Evolutionary conservation across 441 rosid genomes (phyloP).

Genomic region (Erodium trifolium): DNA sequence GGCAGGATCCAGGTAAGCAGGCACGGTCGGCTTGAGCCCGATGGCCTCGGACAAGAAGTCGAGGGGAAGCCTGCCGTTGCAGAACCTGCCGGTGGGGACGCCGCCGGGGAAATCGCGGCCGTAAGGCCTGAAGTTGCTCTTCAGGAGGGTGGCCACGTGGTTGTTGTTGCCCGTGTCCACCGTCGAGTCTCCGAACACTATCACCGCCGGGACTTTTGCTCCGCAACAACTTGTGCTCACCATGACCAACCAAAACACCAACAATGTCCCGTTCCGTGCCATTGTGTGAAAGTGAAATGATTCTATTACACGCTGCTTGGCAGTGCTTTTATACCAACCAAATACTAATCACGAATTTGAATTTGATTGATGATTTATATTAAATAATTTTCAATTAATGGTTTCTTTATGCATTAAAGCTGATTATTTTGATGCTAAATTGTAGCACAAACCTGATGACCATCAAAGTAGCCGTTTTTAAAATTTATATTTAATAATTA

Average conservation of each 20-base stretch:
- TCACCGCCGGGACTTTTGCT: slow-evolving; percentile 44
- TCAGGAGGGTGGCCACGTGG: slow-evolving; percentile 36
- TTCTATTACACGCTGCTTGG: no score
- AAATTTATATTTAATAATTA: no score
- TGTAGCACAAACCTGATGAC: no score
- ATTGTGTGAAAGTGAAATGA: neutral
- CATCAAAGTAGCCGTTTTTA: no score
- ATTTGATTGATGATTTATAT: no score
- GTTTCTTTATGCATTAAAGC: no score
- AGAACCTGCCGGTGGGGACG: slow-evolving; percentile 53
- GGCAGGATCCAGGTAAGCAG: slow-evolving; percentile 63
- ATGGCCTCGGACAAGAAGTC: slow-evolving; percentile 60
- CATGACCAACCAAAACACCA: slow-evolving; percentile 9
- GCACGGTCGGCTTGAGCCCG: slow-evolving; percentile 47
- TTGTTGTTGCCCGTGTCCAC: slow-evolving; percentile 71
- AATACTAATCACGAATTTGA: no score
- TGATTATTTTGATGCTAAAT: no score
- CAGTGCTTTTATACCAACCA: no score
- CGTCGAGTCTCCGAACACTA: slow-evolving; percentile 64
- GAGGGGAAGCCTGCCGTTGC: slow-evolving; percentile 54
- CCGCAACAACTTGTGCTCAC: neutral
- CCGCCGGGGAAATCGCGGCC: slow-evolving; percentile 63
- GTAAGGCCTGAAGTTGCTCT: slow-evolving; percentile 63
- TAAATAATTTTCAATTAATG: no score
- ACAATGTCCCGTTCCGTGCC: neutral